These are phyloP conservation scores for Pseudozyma thailandica DNA, from an alignment of 1,284 basidiomycete genomes.

Conservation along the genomic window DNA sequence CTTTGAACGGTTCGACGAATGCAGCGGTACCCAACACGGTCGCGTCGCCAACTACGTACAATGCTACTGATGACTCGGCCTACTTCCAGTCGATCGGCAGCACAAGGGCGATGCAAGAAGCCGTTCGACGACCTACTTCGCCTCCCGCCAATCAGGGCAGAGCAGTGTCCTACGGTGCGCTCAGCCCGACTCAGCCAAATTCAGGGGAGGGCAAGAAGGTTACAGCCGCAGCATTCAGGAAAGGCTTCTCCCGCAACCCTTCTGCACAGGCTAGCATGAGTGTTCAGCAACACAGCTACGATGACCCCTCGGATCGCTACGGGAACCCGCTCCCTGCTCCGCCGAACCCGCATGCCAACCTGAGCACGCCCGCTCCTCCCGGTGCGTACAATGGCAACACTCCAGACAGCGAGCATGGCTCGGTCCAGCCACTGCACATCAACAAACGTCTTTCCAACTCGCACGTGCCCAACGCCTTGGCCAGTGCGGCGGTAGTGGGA, in stretches of 20 bases:
- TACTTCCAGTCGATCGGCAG: conserved; percentile 60
- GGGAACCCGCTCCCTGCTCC: conserved; percentile 27
- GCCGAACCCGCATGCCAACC: conserved; percentile 13
- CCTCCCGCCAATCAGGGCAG: conserved; percentile 12
- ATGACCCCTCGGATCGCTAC: background rate
- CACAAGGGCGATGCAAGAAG: conserved; percentile 57
- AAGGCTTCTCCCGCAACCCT: conserved; percentile 54
- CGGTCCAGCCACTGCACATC: conserved; percentile 48
- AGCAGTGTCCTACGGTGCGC: conserved; percentile 33
- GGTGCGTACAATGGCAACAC: conserved; percentile 21
- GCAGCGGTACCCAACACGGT: conserved; percentile 7
- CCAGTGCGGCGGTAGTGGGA: conserved; percentile 29
- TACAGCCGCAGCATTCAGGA: conserved; percentile 60
- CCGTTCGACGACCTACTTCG: conserved; percentile 50
- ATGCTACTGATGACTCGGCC: conserved; percentile 32
- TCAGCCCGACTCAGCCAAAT: conserved; percentile 5
- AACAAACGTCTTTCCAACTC: conserved; percentile 41
- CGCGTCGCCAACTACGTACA: conserved; percentile 28
- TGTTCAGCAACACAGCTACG: background rate
- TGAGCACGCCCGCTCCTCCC: conserved; percentile 18
- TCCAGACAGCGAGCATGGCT: conserved; percentile 16
- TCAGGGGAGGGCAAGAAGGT: conserved; percentile 57
- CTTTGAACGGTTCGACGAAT: conserved; percentile 26
- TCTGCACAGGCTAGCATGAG: conserved; percentile 37
- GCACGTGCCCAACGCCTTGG: conserved; percentile 14